Conservation (phyloP, 768 basidiomycete species). For the Boletellus ananas region DNA sequence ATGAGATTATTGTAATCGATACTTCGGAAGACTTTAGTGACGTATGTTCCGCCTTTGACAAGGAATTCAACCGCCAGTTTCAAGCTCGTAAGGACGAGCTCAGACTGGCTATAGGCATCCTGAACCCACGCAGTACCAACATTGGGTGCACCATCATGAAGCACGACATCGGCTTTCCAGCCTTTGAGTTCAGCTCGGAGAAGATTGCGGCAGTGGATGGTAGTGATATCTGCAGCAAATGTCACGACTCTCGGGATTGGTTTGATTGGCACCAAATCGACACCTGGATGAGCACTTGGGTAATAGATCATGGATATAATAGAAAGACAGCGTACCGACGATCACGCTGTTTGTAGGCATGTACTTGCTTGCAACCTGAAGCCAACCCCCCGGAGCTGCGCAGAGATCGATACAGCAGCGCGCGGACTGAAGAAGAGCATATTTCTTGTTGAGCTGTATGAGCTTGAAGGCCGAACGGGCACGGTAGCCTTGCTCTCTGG, state of each 20-base stretch:
- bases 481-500: constrained; percentile 96
- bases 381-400: constrained; percentile 98
- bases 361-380: constrained; percentile 97
- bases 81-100: constrained; percentile 91
- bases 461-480: constrained; percentile 99
- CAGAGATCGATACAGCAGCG: constrained; percentile 97
- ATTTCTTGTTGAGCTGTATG: constrained; percentile 98
- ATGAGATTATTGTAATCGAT: constrained; percentile 97
- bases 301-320: constrained; percentile 3
- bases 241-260: constrained; percentile 92
- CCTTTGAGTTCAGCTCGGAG: constrained; percentile 89
- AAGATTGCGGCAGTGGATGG: constrained; percentile 80
- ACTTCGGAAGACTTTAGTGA: constrained; percentile 98
- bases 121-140: constrained; percentile 99
- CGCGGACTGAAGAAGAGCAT: constrained; percentile 82
- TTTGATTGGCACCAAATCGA: constrained; percentile 94
- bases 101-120: constrained; percentile 95
- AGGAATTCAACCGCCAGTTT: constrained; percentile 96
- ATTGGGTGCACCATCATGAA: constrained; percentile 99
- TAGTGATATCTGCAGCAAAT: constrained; percentile 94
- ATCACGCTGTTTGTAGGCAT: constrained; percentile 93
- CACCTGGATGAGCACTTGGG: constrained; percentile 48
- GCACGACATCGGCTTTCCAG: constrained; percentile 98
- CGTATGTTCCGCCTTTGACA: constrained; percentile 88
- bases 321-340: constrained; percentile 54